phyloP scores from a whole-genome alignment of 2,329 filamentous ascomycete genomes.

The Orbilia javanica region DNA sequence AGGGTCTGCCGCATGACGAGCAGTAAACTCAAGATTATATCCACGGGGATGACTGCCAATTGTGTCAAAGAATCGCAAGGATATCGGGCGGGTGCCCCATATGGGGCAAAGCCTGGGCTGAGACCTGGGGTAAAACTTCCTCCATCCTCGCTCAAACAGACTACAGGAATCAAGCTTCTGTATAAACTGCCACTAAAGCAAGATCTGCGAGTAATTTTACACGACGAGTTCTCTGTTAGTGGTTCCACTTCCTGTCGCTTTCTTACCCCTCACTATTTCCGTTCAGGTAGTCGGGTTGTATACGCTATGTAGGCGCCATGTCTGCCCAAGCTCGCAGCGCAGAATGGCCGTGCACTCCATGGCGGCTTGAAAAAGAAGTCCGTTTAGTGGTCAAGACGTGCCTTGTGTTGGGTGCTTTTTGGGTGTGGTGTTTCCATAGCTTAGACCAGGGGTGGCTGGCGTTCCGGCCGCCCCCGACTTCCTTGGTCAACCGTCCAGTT shows the following conservation, averaged over 20 bases:
- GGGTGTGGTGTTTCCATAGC: conserved; percentile 35
- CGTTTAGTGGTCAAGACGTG: conserved; percentile 30
- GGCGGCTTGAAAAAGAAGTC: conserved; percentile 35
- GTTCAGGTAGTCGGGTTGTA: conserved; percentile 14
- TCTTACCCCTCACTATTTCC: conserved; percentile 38
- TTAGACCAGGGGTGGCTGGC: conserved; percentile 28
- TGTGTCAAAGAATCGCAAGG: conserved; percentile 51
- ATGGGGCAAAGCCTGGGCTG: conserved; percentile 46
- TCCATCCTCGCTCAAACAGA: conserved; percentile 6
- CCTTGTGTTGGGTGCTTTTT: conserved; percentile 29
- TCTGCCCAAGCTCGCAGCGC: not conserved
- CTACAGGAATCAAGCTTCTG: conserved; percentile 38
- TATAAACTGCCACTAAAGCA: conserved; percentile 44
- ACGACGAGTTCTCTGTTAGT: conserved; percentile 13
- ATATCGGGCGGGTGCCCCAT: conserved; percentile 49
- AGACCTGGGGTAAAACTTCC: conserved; percentile 45
- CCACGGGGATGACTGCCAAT: conserved; percentile 55
- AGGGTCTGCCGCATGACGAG: conserved; percentile 35
- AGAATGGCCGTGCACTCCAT: conserved; percentile 28
- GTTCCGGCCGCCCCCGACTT: conserved; percentile 43
- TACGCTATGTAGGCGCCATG: conserved; percentile 48
- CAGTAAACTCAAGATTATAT: conserved; percentile 1
- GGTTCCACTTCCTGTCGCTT: conserved; percentile 30
- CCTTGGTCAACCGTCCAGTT: conserved; percentile 40
- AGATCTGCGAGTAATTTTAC: conserved; percentile 56